Evolutionary conservation across 129 eudicot genomes (phyloP).

Genomic region (Mikania micrantha): DNA sequence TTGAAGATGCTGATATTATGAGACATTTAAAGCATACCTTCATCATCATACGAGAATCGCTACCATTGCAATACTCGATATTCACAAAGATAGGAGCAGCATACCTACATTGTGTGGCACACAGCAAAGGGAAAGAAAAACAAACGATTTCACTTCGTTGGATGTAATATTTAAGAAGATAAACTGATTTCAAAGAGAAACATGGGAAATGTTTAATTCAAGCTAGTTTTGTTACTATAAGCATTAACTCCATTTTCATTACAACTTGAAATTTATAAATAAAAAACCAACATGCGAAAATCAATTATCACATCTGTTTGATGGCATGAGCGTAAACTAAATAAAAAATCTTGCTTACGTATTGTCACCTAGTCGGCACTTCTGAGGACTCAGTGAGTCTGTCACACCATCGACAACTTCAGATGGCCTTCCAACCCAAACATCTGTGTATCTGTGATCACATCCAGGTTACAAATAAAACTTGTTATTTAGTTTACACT

Average conservation of each 20-base stretch:
- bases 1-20: conserved; percentile 9
- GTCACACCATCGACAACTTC: conserved; percentile 36
- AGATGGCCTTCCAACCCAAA: conserved; percentile 74
- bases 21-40: conserved; percentile 31
- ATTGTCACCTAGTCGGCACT: conserved; percentile 64
- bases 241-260: neutral
- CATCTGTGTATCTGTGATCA: conserved; percentile 59
- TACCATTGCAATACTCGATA: conserved; percentile 50
- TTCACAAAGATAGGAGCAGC: conserved; percentile 80
- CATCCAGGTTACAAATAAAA: neutral
- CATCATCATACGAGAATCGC: conserved; percentile 24
- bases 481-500: neutral
- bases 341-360: conserved; percentile 44
- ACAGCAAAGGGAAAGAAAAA: neutral
- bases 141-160: neutral
- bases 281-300: neutral
- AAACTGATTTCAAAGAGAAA: neutral
- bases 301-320: neutral
- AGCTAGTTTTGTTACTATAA: neutral
- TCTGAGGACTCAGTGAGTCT: conserved; percentile 51
- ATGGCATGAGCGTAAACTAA: neutral
- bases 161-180: neutral
- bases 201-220: neutral
- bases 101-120: conserved; percentile 43
- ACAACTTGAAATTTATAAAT: neutral